A percentile compares a stretch with the other conserved stretches of the same genome.
Evolutionary conservation across 768 basidiomycete species (phyloP).

Genomic region (Trametes meyenii): DNA sequence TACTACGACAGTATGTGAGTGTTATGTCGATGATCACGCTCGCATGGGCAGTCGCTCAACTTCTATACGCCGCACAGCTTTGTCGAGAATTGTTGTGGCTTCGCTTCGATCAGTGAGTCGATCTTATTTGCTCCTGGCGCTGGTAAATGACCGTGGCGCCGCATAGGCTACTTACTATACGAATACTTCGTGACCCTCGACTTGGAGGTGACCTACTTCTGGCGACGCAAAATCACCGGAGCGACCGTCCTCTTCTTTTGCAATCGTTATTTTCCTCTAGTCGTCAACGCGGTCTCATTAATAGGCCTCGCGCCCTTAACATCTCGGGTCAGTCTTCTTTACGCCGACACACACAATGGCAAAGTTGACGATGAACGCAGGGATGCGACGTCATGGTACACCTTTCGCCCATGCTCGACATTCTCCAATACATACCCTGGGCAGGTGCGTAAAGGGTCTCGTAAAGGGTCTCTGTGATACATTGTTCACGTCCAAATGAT

Average conservation of each 20-base stretch:
- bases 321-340: neutral
- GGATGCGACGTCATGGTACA: neutral
- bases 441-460: neutral
- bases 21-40: no score
- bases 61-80: no score
- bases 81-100: no score
- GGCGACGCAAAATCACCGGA: neutral
- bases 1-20: no score
- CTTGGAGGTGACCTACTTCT: neutral
- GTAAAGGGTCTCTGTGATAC: neutral
- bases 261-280: neutral
- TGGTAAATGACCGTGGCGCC: neutral
- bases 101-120: no score
- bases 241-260: neutral
- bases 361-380: neutral
- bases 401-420: neutral
- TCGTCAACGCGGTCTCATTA: neutral
- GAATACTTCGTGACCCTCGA: constrained; percentile 1
- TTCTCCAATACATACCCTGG: neutral
- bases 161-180: neutral
- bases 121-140: no score
- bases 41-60: no score
- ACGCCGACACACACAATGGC: neutral
- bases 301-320: neutral
- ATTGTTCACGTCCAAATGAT: neutral